phyloP scores from a whole-genome alignment of 176 grass and related monocot genomes.

The Tuctoria greenei region DNA sequence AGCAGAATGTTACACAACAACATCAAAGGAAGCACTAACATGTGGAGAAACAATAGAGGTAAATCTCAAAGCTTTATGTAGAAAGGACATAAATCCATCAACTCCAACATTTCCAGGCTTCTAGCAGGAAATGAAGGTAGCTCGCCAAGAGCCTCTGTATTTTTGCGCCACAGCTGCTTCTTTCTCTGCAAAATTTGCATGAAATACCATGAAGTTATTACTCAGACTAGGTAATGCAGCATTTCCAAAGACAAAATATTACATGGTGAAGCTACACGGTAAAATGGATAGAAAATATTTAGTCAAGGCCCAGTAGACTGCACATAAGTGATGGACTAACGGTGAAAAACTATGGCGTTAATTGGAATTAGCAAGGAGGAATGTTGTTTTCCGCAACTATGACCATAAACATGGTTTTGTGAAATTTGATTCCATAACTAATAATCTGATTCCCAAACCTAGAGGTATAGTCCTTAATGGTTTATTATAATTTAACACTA shows the following conservation, averaged over 20 bases:
- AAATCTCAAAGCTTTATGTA: slow-evolving; percentile 15
- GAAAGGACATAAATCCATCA: slow-evolving; percentile 31
- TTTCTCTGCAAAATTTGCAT: slow-evolving; percentile 43
- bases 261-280: background rate
- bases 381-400: background rate
- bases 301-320: slow-evolving; percentile 1
- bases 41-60: slow-evolving; percentile 11
- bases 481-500: background rate
- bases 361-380: background rate
- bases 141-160: slow-evolving; percentile 36
- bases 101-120: slow-evolving; percentile 30
- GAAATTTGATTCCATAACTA: background rate
- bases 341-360: background rate
- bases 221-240: background rate
- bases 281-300: background rate
- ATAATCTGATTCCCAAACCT: background rate
- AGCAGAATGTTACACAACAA: slow-evolving; percentile 12
- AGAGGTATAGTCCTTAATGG: background rate
- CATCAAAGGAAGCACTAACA: slow-evolving; percentile 22
- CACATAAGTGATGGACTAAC: background rate
- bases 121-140: slow-evolving; percentile 36
- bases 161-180: slow-evolving; percentile 36
- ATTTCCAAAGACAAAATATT: background rate
- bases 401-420: background rate
- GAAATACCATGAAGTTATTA: background rate